These are phyloP conservation scores for Globisporangium viniferum DNA, from an alignment of 352 stramenopile species.

Conservation along the genomic window DNA sequence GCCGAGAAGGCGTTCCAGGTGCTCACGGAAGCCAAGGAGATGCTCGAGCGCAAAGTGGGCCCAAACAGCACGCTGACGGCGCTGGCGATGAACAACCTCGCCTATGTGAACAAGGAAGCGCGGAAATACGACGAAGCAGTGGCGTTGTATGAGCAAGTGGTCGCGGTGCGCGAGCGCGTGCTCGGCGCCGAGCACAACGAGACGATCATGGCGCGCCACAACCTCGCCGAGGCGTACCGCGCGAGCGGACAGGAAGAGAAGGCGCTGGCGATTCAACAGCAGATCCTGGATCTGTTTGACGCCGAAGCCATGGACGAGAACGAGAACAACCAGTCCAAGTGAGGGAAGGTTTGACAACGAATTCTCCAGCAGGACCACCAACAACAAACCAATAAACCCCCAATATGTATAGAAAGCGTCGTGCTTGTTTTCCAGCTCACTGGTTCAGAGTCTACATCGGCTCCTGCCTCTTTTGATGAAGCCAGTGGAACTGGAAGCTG, in stretches of 20 bases:
- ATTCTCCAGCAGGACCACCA: no score
- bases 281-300: slow-evolving; percentile 79
- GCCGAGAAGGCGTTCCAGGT: slow-evolving; percentile 56
- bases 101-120: slow-evolving; percentile 76
- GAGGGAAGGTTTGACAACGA: not conserved
- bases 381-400: not conserved
- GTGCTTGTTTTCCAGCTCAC: not conserved
- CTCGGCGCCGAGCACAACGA: slow-evolving; percentile 69
- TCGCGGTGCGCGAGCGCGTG: slow-evolving; percentile 55
- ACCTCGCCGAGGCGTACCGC: slow-evolving; percentile 74
- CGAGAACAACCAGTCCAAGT: slow-evolving; percentile 16
- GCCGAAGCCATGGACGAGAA: slow-evolving; percentile 31
- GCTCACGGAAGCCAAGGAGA: slow-evolving; percentile 53
- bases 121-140: slow-evolving; percentile 65
- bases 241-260: slow-evolving; percentile 77
- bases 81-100: slow-evolving; percentile 82
- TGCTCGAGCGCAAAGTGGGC: slow-evolving; percentile 63
- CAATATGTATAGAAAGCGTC: not conserved
- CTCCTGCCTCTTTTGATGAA: not conserved
- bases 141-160: slow-evolving; percentile 64
- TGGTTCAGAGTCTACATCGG: not conserved
- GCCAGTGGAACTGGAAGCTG: slow-evolving; percentile 9
- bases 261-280: slow-evolving; percentile 69
- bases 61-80: slow-evolving; percentile 58
- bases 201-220: slow-evolving; percentile 82